Conservation (phyloP, 495 filamentous ascomycete genomes). For the Amphirosellinia nigrospora region DNA sequence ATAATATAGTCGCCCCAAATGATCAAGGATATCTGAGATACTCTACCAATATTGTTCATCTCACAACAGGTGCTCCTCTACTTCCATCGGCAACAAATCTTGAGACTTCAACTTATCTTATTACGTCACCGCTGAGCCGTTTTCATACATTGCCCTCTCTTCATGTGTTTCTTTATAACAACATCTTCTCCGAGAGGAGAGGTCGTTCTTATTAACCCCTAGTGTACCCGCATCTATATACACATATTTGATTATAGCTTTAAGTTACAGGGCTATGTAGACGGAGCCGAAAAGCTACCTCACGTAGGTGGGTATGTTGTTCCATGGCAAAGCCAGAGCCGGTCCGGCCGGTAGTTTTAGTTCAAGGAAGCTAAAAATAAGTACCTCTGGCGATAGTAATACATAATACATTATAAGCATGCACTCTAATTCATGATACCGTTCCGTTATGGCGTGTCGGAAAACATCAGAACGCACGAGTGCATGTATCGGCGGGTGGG, state of each 20-base stretch:
- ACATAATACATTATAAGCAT: slow-evolving; percentile 11
- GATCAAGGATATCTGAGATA: neutral
- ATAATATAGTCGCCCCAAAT: neutral
- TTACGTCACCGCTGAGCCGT: neutral
- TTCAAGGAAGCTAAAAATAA: neutral
- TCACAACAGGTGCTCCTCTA: too few relatives aligned
- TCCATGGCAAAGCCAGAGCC: neutral
- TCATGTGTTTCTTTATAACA: too few relatives aligned
- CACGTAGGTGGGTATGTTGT: too few relatives aligned
- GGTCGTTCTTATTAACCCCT: neutral
- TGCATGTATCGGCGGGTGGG: neutral
- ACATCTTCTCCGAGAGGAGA: neutral
- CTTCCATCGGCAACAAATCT: neutral
- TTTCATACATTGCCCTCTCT: too few relatives aligned
- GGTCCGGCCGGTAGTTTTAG: neutral
- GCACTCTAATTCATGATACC: neutral
- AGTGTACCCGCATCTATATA: neutral
- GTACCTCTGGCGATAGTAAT: neutral
- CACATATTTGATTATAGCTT: neutral
- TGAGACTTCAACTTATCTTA: neutral
- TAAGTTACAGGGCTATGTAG: neutral
- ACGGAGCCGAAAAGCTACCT: neutral
- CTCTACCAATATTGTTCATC: too few relatives aligned
- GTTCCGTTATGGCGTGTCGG: neutral
- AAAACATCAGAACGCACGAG: neutral